These are phyloP conservation scores for Pterulicium gracile DNA, from an alignment of 1,284 basidiomycete species.

Conservation along the genomic window DNA sequence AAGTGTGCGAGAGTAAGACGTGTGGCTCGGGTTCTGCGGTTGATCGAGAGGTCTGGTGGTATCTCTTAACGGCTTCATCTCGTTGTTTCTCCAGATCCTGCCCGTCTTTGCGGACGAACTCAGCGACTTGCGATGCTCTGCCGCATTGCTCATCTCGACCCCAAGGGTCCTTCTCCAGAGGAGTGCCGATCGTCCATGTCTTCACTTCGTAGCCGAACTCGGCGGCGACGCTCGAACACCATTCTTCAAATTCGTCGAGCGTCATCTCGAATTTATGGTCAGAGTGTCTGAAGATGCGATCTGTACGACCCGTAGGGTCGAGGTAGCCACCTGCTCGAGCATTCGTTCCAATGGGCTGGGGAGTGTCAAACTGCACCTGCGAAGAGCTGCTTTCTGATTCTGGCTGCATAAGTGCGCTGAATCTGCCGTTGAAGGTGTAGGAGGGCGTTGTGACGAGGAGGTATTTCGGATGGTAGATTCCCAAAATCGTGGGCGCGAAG, in stretches of 20 bases:
- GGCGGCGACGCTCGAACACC: constrained; percentile 53
- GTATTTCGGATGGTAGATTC: constrained; percentile 71
- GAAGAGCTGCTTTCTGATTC: constrained; percentile 31
- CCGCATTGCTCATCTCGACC: constrained; percentile 52
- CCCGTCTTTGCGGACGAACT: constrained; percentile 44
- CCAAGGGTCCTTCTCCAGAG: constrained; percentile 53
- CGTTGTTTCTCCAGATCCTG: not conserved
- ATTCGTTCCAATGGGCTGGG: not conserved
- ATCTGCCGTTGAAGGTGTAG: constrained; percentile 83
- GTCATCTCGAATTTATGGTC: constrained; percentile 98
- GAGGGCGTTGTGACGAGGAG: constrained; percentile 87
- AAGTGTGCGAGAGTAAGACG: not conserved
- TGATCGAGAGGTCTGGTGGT: not conserved
- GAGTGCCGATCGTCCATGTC: constrained; percentile 41
- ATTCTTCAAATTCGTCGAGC: constrained; percentile 61
- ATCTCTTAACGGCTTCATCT: not conserved
- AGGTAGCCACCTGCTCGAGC: constrained; percentile 34
- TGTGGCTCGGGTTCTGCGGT: not conserved
- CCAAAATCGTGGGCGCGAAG: constrained; percentile 78
- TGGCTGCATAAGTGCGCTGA: constrained; percentile 43
- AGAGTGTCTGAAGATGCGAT: constrained; percentile 63
- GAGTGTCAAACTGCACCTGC: constrained; percentile 12
- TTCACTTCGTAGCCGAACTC: constrained; percentile 71
- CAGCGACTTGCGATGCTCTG: constrained; percentile 66
- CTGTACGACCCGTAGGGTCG: constrained; percentile 70